Evolutionary conservation across 2,329 filamentous ascomycete species (phyloP), one percentile per base, ranked within the genome.

Genomic region (Didymella pomorum): DNA sequence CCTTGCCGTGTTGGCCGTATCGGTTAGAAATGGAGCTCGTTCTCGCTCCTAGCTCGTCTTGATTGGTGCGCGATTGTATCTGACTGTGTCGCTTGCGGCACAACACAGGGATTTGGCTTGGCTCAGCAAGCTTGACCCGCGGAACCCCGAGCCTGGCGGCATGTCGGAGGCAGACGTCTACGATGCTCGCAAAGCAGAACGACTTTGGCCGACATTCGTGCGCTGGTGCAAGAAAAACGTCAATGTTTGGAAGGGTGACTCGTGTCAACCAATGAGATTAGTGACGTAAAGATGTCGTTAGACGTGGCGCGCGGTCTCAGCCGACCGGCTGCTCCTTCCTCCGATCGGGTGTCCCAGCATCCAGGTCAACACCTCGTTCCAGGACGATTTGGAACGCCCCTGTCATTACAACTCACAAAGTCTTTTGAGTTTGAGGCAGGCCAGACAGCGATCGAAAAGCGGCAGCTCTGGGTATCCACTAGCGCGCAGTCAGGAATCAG

Each of bases 21-120:
- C 50, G 45, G 25, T 54, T 51, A 50, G 50, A 50, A 41, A 23
- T 33, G 37, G 28, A 39, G 35, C 50, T 58, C 56, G 56, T 58
- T 58, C 50, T 58, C 56, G 56, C 56, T 58, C 50, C 45, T 26
- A 54, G 31, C 56, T 31, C 45, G 18, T 42, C 39, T 25, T 58
- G 41, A 58, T 58, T 58, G 56, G 56, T 47, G 56, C 50, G 23
- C 50, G 28, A n/a, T 39, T 16, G 11, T 18, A 45, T 53, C 56
- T 58, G 51, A 54, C 56, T 44, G 29, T 28, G 41, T 50, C 50
- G 45, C 50, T 45, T 54, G 21, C 50, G 10, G 46, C 20, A 53
- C 39, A 53, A 21, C 26, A 47, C 43, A 51, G 23, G 46, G 48
- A 21, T 10, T 29, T 20, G 16, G 12, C 44, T 54, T 50, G 45